A percentile compares a stretch with the other conserved stretches of the same genome.
Conservation (phyloP, 768 basidiomycete species). For the Boletales sp. region DNA sequence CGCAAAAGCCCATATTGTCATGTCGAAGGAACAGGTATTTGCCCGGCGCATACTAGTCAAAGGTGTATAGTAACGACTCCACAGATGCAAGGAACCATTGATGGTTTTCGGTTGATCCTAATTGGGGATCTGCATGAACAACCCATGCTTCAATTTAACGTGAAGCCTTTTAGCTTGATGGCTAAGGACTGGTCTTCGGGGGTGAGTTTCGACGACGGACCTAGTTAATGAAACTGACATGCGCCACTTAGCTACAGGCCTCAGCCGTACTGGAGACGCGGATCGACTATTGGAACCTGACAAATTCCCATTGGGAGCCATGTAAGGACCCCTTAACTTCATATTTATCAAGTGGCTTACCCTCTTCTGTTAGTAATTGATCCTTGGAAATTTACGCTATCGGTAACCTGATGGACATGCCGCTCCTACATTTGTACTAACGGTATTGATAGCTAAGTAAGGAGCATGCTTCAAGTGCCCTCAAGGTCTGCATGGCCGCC, state of each 20-base stretch:
- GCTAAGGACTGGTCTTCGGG: slow-evolving; percentile 94
- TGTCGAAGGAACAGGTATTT: slow-evolving; percentile 80
- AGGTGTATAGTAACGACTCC: background rate
- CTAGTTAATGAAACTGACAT: background rate
- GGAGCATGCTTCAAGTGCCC: slow-evolving; percentile 46
- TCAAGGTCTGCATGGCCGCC: slow-evolving; percentile 63
- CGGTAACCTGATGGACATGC: slow-evolving; percentile 38
- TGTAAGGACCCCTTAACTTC: slow-evolving; percentile 39
- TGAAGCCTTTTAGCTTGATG: slow-evolving; percentile 77
- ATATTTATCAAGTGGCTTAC: slow-evolving; percentile 9
- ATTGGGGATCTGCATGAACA: slow-evolving; percentile 96
- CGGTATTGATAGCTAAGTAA: slow-evolving; percentile 44
- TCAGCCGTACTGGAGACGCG: slow-evolving; percentile 76
- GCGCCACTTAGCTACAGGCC: slow-evolving; percentile 63
- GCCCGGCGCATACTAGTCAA: background rate
- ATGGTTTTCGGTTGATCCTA: slow-evolving; percentile 88
- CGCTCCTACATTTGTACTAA: slow-evolving; percentile 9
- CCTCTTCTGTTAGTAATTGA: slow-evolving; percentile 65
- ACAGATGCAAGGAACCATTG: slow-evolving; percentile 81
- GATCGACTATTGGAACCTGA: slow-evolving; percentile 94
- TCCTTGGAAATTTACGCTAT: slow-evolving; percentile 86
- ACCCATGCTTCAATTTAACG: slow-evolving; percentile 84
- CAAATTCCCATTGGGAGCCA: slow-evolving; percentile 98
- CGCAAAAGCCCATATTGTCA: slow-evolving; percentile 43
- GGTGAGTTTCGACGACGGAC: slow-evolving; percentile 39